phyloP scores from a whole-genome alignment of 163 green algal species.

The Scenedesmus sp. region DNA sequence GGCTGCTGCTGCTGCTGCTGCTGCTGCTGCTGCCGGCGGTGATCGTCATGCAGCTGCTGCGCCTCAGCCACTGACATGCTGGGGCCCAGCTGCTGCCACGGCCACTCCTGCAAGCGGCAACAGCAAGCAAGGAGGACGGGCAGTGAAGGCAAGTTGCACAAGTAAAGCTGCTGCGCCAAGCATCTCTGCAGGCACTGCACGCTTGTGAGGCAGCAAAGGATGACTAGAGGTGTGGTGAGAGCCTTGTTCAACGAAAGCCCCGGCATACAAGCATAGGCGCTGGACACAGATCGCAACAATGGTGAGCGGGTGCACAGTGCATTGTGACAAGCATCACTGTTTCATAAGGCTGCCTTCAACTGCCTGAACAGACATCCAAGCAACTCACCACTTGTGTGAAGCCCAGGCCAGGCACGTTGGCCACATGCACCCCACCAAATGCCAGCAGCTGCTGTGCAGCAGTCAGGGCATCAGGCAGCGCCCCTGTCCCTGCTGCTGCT shows the following conservation, averaged over 20 bases:
- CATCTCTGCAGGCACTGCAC: neutral
- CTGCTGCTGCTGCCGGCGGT: slow-evolving; percentile 4
- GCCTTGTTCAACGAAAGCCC: too few species aligned
- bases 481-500: neutral
- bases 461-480: neutral
- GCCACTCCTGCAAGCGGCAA: neutral
- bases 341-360: too few species aligned
- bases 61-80: slow-evolving; percentile 20
- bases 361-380: too few species aligned
- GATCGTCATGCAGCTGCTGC: slow-evolving; percentile 15
- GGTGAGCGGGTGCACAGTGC: neutral
- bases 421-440: neutral
- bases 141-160: neutral
- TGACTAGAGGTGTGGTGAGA: too few species aligned
- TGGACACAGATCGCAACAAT: too few species aligned
- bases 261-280: too few species aligned
- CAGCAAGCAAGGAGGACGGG: neutral
- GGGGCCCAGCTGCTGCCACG: neutral
- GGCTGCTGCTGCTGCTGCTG: slow-evolving; percentile 5
- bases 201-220: neutral
- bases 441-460: slow-evolving; percentile 2
- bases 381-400: slow-evolving; percentile 18
- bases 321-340: neutral
- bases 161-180: neutral
- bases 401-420: slow-evolving; percentile 42